phyloP scores from a whole-genome alignment of 1,139 yeast genomes.

The Candida frijolesensis region DNA sequence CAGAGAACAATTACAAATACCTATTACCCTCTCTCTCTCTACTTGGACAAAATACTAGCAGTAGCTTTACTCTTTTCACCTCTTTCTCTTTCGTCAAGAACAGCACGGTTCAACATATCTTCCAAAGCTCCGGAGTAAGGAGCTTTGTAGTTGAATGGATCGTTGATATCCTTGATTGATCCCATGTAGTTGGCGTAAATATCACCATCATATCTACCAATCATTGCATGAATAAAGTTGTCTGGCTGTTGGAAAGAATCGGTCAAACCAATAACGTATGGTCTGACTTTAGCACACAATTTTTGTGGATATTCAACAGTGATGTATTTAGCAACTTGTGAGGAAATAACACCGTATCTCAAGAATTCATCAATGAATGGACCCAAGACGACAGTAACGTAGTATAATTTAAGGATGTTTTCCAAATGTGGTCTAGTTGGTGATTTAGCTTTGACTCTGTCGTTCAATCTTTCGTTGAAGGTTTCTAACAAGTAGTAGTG shows the following conservation, averaged over 20 bases:
- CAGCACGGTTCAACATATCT: slow-evolving; percentile 54
- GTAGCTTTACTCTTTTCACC: slow-evolving; percentile 46
- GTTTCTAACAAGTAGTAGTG: slow-evolving; percentile 40
- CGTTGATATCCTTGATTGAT: slow-evolving; percentile 52
- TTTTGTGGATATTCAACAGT: slow-evolving; percentile 48
- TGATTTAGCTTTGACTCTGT: slow-evolving; percentile 15
- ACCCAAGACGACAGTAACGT: slow-evolving; percentile 66
- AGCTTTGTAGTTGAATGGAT: slow-evolving; percentile 58
- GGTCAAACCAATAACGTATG: slow-evolving; percentile 78
- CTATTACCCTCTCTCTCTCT: not conserved
- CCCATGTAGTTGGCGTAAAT: slow-evolving; percentile 77
- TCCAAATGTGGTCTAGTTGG: slow-evolving; percentile 18
- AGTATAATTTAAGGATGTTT: slow-evolving; percentile 16
- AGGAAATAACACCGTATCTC: slow-evolving; percentile 58
- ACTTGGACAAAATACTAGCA: slow-evolving; percentile 18
- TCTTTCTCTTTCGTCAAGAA: slow-evolving; percentile 51
- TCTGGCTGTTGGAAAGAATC: slow-evolving; percentile 89
- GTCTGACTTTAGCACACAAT: slow-evolving; percentile 56
- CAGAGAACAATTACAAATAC: too few relatives aligned
- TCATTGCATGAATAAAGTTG: slow-evolving; percentile 80
- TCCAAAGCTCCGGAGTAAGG: slow-evolving; percentile 57
- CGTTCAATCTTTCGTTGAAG: slow-evolving; percentile 28
- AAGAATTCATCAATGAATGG: slow-evolving; percentile 76
- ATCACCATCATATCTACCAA: slow-evolving; percentile 85
- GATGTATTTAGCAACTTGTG: slow-evolving; percentile 35